phyloP scores from a whole-genome alignment of 345 rosid genomes.

The Corchorus olitorius region DNA sequence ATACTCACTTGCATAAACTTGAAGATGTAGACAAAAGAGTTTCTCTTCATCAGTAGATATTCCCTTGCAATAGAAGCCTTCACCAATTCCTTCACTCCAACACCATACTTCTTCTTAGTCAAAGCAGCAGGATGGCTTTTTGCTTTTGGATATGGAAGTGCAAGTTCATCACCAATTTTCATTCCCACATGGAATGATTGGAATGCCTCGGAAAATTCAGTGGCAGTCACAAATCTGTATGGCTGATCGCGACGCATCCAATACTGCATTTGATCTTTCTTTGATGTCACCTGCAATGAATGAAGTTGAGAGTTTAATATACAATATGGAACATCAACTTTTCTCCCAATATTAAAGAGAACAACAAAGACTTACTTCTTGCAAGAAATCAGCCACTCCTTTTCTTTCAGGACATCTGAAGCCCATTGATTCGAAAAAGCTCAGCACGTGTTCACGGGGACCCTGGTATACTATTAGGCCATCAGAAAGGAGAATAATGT shows the following conservation, averaged over 20 bases:
- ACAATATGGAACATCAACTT: background rate
- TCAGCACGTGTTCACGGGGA: slow-evolving; percentile 58
- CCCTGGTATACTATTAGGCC: slow-evolving; percentile 81
- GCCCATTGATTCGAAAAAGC: slow-evolving; percentile 68
- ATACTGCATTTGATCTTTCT: slow-evolving; percentile 79
- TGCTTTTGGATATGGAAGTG: slow-evolving; percentile 52
- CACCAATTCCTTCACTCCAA: slow-evolving; percentile 54
- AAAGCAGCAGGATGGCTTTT: slow-evolving; percentile 82
- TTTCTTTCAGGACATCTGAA: slow-evolving; percentile 79
- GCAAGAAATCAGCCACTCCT: slow-evolving; percentile 82
- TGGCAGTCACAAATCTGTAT: slow-evolving; percentile 57
- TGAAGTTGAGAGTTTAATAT: background rate
- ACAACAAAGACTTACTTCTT: slow-evolving; percentile 52
- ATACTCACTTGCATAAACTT: slow-evolving; percentile 58
- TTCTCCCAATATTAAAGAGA: background rate
- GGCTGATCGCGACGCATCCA: slow-evolving; percentile 63
- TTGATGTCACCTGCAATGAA: slow-evolving; percentile 68
- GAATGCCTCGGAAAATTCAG: slow-evolving; percentile 72
- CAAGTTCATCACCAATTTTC: slow-evolving; percentile 49
- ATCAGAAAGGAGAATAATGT: slow-evolving; percentile 69
- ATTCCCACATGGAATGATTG: slow-evolving; percentile 59
- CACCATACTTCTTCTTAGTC: slow-evolving; percentile 57
- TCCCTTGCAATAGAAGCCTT: slow-evolving; percentile 67
- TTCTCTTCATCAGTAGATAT: slow-evolving; percentile 70
- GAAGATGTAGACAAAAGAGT: slow-evolving; percentile 71